These are phyloP conservation scores for Paraconiothyrium brasiliense DNA, from an alignment of 2,329 filamentous ascomycete genomes.

Conservation along the genomic window DNA sequence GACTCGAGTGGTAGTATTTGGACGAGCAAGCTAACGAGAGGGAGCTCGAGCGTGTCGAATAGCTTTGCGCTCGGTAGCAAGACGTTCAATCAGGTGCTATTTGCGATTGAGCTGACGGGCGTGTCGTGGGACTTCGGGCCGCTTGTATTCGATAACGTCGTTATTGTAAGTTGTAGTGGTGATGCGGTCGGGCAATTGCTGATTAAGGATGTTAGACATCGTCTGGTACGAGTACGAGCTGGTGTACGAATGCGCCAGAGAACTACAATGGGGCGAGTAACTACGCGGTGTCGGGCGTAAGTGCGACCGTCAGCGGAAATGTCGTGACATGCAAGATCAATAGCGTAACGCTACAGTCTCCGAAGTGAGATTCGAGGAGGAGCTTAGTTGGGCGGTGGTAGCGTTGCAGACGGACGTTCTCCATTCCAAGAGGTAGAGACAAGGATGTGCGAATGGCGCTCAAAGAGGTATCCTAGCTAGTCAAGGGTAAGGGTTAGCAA, in stretches of 20 bases:
- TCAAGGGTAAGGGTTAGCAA: neutral
- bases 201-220: slow-evolving; percentile 18
- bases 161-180: slow-evolving; percentile 30
- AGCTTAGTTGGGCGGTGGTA: neutral
- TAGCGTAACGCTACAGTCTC: slow-evolving; percentile 25
- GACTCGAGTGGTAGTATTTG: slow-evolving; percentile 37
- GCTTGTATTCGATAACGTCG: slow-evolving; percentile 45
- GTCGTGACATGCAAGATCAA: slow-evolving; percentile 29
- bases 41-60: slow-evolving; percentile 39
- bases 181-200: neutral
- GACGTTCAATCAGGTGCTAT: slow-evolving; percentile 54
- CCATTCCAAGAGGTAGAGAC: neutral
- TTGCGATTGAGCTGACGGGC: slow-evolving; percentile 53
- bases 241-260: slow-evolving; percentile 42
- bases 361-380: slow-evolving; percentile 8
- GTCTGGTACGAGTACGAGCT: slow-evolving; percentile 26
- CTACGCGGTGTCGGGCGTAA: slow-evolving; percentile 48
- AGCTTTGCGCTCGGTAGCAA: slow-evolving; percentile 50
- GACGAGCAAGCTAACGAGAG: slow-evolving; percentile 46
- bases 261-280: slow-evolving; percentile 52
- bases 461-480: neutral
- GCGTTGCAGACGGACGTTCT: neutral
- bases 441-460: neutral
- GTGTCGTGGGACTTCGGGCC: slow-evolving; percentile 54
- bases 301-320: slow-evolving; percentile 41